These are phyloP conservation scores for Fusarium graminum DNA, from an alignment of 2,329 filamentous ascomycete genomes.

Conservation along the genomic window DNA sequence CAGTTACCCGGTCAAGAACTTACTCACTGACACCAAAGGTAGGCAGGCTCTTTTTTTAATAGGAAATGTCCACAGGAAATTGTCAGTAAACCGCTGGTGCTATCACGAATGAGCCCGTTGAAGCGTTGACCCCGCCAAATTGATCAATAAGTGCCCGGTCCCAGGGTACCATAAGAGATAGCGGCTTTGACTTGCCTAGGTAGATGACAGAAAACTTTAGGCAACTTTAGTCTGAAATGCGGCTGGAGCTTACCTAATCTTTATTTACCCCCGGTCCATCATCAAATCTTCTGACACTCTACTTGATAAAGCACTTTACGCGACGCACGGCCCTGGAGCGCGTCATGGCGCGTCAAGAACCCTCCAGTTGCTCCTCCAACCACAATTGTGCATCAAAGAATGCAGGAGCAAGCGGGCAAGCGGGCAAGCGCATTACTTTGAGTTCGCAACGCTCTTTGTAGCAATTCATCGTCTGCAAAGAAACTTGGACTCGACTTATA, in stretches of 20 bases:
- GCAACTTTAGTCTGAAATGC: too few species aligned
- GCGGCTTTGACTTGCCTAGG: too few species aligned
- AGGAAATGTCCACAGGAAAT: background rate
- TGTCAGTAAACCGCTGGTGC: background rate
- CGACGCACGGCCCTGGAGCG: conserved; percentile 28
- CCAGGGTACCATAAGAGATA: too few species aligned
- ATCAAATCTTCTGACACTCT: too few species aligned
- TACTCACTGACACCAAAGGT: too few species aligned
- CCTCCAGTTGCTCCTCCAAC: conserved; percentile 49
- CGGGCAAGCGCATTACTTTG: background rate
- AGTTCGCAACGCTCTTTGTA: background rate
- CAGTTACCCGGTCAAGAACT: background rate
- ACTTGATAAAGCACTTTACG: conserved; percentile 39
- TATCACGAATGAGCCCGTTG: background rate
- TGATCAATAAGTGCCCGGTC: background rate
- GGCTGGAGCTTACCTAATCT: too few species aligned
- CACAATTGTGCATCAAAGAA: conserved; percentile 28
- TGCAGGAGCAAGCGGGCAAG: conserved; percentile 5
- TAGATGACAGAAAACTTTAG: too few species aligned
- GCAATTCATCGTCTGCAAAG: background rate
- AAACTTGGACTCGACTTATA: background rate
- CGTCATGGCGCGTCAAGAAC: conserved; percentile 30
- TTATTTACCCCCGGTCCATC: too few species aligned
- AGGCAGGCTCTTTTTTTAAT: background rate
- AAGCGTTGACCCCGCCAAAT: conserved; percentile 32